Conservation (phyloP, 192 early-diverging fungal species). For the Rhizophagus clarus region DNA sequence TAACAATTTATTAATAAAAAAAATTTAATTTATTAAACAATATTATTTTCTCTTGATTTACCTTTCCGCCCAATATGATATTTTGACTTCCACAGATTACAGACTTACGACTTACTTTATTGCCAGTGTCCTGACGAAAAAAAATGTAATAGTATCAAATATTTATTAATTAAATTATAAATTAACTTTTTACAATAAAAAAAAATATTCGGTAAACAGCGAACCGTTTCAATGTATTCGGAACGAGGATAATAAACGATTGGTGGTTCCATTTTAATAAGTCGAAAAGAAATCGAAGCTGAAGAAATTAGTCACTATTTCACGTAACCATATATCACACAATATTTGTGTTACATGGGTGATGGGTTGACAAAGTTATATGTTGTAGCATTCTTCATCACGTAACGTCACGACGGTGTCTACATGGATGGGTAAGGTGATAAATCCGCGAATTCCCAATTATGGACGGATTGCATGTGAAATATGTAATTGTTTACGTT, state of each 20-base stretch:
- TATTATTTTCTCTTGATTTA: constrained; percentile 32
- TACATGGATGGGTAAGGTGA: too few relatives aligned
- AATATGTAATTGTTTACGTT: too few relatives aligned
- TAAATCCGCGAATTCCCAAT: too few relatives aligned
- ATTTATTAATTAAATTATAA: background rate
- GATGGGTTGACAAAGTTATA: background rate
- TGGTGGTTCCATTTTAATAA: constrained; percentile 65
- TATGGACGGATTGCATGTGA: too few relatives aligned
- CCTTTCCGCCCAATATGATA: constrained; percentile 95
- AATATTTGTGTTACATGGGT: too few relatives aligned
- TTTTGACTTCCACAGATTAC: constrained; percentile 95
- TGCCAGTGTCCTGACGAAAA: constrained; percentile 80
- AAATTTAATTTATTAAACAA: background rate
- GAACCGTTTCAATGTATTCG: constrained; percentile 96
- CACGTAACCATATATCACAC: too few relatives aligned
- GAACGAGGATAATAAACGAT: constrained; percentile 72
- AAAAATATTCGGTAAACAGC: too few relatives aligned
- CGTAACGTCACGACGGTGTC: too few relatives aligned
- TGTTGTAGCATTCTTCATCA: too few relatives aligned
- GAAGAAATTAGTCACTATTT: too few relatives aligned
- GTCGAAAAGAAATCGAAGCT: too few relatives aligned
- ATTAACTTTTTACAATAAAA: background rate
- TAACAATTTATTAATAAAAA: background rate
- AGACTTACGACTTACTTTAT: constrained; percentile 92
- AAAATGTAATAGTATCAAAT: background rate